A percentile compares a stretch with the other conserved stretches of the same genome.
These are phyloP conservation scores for Russula sp. DNA, from an alignment of 768 basidiomycete species.

Conservation along the genomic window DNA sequence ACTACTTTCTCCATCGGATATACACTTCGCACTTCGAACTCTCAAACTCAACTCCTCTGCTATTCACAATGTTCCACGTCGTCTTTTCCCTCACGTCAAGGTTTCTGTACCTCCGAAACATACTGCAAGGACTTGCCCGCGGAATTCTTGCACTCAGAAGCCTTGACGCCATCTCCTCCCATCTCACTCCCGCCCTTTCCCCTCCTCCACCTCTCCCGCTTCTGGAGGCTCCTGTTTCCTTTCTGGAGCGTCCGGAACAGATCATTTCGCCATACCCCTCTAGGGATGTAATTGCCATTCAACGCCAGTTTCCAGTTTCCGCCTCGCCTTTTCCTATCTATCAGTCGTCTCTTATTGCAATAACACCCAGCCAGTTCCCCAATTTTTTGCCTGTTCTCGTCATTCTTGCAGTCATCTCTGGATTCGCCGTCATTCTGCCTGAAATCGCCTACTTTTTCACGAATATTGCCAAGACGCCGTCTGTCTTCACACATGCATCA, in stretches of 20 bases:
- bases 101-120: conserved; percentile 19
- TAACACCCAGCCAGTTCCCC: not conserved
- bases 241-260: not conserved
- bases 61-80: conserved; percentile 15
- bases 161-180: not conserved
- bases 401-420: conserved; percentile 4
- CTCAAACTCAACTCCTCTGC: not conserved
- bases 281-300: conserved; percentile 1
- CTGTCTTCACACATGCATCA: not conserved
- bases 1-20: not conserved
- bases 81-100: conserved; percentile 13
- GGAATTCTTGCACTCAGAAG: conserved; percentile 16
- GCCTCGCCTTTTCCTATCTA: not conserved
- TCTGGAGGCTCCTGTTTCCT: not conserved
- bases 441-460: not conserved
- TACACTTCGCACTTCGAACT: not conserved
- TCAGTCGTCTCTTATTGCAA: conserved; percentile 12
- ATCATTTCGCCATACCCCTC: not conserved
- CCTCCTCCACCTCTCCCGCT: conserved; percentile 2
- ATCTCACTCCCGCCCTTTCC: conserved; percentile 4
- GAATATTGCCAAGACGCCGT: not conserved
- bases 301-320: not conserved
- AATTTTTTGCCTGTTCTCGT: conserved; percentile 4
- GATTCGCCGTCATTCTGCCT: not conserved
- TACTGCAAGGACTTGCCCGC: conserved; percentile 15